These are phyloP conservation scores for Pisolithus orientalis DNA, from an alignment of 768 basidiomycete species.

Conservation along the genomic window DNA sequence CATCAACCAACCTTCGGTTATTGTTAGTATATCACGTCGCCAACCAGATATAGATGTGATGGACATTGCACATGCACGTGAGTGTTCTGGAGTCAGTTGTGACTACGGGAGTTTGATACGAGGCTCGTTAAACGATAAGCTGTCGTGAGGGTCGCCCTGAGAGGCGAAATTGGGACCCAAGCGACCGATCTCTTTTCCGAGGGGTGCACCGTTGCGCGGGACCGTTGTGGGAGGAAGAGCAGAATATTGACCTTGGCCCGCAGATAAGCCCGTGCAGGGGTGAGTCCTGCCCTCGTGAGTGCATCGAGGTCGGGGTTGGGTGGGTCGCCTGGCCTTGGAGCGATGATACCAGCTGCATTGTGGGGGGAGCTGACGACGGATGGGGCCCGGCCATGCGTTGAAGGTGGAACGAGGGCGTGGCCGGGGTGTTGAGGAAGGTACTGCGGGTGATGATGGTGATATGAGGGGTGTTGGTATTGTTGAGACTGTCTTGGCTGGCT, in stretches of 20 bases:
- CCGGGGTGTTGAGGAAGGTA: slow-evolving; percentile 14
- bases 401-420: slow-evolving; percentile 33
- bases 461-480: slow-evolving; percentile 14
- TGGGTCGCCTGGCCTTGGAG: slow-evolving; percentile 43
- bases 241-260: slow-evolving; percentile 60
- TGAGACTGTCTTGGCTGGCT: slow-evolving; percentile 33
- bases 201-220: slow-evolving; percentile 27
- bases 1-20: slow-evolving; percentile 20
- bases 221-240: slow-evolving; percentile 14
- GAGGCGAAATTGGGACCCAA: slow-evolving; percentile 52
- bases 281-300: slow-evolving; percentile 47
- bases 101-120: slow-evolving; percentile 59
- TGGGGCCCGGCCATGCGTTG: slow-evolving; percentile 39
- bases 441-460: slow-evolving; percentile 1
- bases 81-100: slow-evolving; percentile 27
- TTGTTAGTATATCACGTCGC: slow-evolving; percentile 22
- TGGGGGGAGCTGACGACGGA: slow-evolving; percentile 42
- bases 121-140: slow-evolving; percentile 37
- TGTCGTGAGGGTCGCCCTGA: slow-evolving; percentile 27
- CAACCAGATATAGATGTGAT: slow-evolving; percentile 23
- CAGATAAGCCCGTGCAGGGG: slow-evolving; percentile 78
- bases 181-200: slow-evolving; percentile 53
- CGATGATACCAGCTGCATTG: slow-evolving; percentile 35
- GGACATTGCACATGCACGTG: slow-evolving; percentile 32
- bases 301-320: slow-evolving; percentile 42